Evolutionary conservation across 2,329 filamentous ascomycete species (phyloP).

Genomic region (Rosellinia necatrix): DNA sequence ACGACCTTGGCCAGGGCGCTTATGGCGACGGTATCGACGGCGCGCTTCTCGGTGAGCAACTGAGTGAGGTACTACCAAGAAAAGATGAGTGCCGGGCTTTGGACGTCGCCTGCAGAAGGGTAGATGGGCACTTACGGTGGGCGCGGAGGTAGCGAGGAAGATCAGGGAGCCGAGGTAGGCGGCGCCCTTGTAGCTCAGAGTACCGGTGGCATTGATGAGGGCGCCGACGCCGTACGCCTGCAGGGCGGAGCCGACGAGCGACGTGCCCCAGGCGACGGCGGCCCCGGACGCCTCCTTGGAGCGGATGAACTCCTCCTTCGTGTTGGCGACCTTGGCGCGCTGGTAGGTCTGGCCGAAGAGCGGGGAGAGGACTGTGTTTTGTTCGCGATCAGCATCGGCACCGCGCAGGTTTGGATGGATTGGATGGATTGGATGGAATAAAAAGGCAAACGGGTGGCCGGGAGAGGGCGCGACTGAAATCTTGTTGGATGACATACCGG

Average conservation of each 20-base stretch:
- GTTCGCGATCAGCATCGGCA: too few relatives aligned
- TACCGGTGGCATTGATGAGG: slow-evolving; percentile 92
- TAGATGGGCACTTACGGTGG: slow-evolving; percentile 66
- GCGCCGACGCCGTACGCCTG: slow-evolving; percentile 90
- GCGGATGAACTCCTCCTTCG: slow-evolving; percentile 94
- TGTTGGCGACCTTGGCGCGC: slow-evolving; percentile 87
- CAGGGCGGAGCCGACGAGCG: slow-evolving; percentile 83
- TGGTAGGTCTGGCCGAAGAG: slow-evolving; percentile 95
- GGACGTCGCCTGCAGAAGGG: neutral
- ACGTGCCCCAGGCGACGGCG: slow-evolving; percentile 87
- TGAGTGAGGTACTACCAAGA: slow-evolving; percentile 79
- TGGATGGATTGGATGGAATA: too few relatives aligned
- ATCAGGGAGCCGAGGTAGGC: slow-evolving; percentile 90
- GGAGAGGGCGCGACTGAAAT: neutral
- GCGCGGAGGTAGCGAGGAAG: slow-evolving; percentile 89
- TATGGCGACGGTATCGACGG: slow-evolving; percentile 86
- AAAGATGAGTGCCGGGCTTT: neutral
- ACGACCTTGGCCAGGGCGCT: slow-evolving; percentile 82
- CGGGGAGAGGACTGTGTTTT: slow-evolving; percentile 73
- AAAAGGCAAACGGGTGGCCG: too few relatives aligned
- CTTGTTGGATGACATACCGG: slow-evolving; percentile 48
- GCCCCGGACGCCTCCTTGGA: slow-evolving; percentile 90
- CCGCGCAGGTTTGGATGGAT: too few relatives aligned
- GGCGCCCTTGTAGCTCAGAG: slow-evolving; percentile 94
- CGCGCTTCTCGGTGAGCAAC: slow-evolving; percentile 87